Base-by-base conservation (phyloP, 108 stramenopile species). In the Heterococcus sp. region DNA sequence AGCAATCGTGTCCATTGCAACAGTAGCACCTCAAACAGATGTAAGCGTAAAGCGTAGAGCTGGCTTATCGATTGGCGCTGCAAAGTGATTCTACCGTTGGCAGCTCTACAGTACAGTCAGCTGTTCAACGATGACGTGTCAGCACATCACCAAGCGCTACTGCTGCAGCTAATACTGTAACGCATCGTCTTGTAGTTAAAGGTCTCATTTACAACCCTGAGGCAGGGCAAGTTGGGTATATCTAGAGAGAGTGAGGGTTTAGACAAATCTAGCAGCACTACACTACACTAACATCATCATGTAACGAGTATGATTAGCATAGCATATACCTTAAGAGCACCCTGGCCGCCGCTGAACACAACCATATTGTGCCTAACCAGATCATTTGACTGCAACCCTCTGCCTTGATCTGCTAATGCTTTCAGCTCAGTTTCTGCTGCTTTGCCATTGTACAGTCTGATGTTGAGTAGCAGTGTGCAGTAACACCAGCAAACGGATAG, bases 381-480 rank as follows among this genome's bases (percentile, higher is more conserved):
- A 32, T 91, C 92, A 69, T 90, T 89, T 31, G 88, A 77, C 70
- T 88, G 68, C 35, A 73, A n/a, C 21, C 28, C 32, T 34, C 36
- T 68, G 28, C 87, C 87, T 38, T 85, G 68, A 21, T 91, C 91
- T 34, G 71, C 77, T 31, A 91, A 75, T 14, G 72, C 86, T 71
- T 92, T 91, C 2, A 94, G 90, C 68, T 91, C 92, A 36, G 90
- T 80, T 76, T 92, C 87, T 11, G 93, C 93, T 31, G 92, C 91
- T 71, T 92, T 92, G 1, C 92, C 92, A 85, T 92, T 91, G 75
- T 91, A 92, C 32, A 94, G 90, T 21, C 90, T 87, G 84, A 92
- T 58, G 46, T 58, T 58, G 46, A 58, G 46, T 21, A 58, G 8
- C 46, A 58, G 46, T 58, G 46, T 21, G 46, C 21, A 8, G 46